phyloP scores from a whole-genome alignment of 1,139 yeast species.

The Spencermartinsiella ligniputridi region DNA sequence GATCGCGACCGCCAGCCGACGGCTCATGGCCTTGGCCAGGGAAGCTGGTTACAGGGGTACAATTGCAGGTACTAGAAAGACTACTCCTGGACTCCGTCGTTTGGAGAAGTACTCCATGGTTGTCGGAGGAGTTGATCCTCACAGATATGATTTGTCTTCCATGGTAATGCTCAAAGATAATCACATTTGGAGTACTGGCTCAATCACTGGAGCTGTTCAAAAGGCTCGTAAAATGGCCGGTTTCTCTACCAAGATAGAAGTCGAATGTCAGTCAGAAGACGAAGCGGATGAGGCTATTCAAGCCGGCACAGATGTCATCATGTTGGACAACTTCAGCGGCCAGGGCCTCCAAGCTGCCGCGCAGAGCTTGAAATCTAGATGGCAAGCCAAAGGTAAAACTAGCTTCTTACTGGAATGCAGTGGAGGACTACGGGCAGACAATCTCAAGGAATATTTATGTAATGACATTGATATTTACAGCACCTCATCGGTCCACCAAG shows the following conservation, averaged over 20 bases:
- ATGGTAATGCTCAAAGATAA: slow-evolving; percentile 98
- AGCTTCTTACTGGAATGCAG: slow-evolving; percentile 78
- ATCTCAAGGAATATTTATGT: slow-evolving; percentile 61
- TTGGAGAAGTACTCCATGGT: slow-evolving; percentile 92
- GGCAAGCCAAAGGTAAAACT: slow-evolving; percentile 45
- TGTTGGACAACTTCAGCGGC: slow-evolving; percentile 86
- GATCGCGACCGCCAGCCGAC: slow-evolving; percentile 68
- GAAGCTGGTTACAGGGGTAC: slow-evolving; percentile 72
- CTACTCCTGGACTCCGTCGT: slow-evolving; percentile 91
- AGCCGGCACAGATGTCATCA: slow-evolving; percentile 94
- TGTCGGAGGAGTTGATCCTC: slow-evolving; percentile 93
- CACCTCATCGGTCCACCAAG: slow-evolving; percentile 92
- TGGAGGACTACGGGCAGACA: slow-evolving; percentile 77
- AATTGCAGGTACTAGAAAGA: slow-evolving; percentile 95
- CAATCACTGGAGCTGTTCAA: slow-evolving; percentile 76
- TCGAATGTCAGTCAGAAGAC: slow-evolving; percentile 75
- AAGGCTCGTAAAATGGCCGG: slow-evolving; percentile 82
- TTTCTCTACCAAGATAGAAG: slow-evolving; percentile 85
- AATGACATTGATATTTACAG: slow-evolving; percentile 85
- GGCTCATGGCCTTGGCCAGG: slow-evolving; percentile 58
- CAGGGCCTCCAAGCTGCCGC: slow-evolving; percentile 66
- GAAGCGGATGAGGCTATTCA: slow-evolving; percentile 90
- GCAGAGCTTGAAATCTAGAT: slow-evolving; percentile 50
- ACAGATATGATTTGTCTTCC: slow-evolving; percentile 82
- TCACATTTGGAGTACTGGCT: slow-evolving; percentile 89